phyloP scores from a whole-genome alignment of 345 rosid species.

The Eutrema japonicum region DNA sequence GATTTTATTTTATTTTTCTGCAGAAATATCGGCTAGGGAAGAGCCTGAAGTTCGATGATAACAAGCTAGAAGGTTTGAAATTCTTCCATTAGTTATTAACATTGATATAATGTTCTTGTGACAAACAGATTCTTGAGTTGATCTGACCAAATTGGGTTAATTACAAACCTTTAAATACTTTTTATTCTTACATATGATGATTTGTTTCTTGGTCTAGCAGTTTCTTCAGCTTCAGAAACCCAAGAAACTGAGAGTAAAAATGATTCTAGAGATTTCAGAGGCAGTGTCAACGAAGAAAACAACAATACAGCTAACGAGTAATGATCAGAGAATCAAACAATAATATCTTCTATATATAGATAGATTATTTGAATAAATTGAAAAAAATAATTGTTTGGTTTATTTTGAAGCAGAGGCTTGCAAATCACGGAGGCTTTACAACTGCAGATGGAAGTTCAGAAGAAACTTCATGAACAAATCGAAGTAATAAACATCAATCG shows the following conservation, averaged over 20 bases:
- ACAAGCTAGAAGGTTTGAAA: constrained; percentile 41
- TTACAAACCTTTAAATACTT: background rate
- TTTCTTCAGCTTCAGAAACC: constrained; percentile 37
- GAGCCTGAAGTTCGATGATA: constrained; percentile 55
- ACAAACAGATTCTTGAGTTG: constrained; percentile 27
- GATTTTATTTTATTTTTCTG: constrained; percentile 34
- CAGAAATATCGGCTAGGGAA: constrained; percentile 95
- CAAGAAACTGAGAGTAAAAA: constrained; percentile 39
- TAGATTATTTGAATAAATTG: background rate
- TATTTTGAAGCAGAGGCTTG: constrained; percentile 55
- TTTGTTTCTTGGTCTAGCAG: constrained; percentile 33
- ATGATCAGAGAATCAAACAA: constrained; percentile 38
- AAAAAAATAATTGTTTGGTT: constrained; percentile 25
- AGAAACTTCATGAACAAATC: constrained; percentile 89
- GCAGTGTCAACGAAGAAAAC: constrained; percentile 45
- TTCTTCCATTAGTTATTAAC: constrained; percentile 6
- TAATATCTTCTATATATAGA: background rate
- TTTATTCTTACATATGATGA: background rate
- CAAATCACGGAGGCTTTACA: constrained; percentile 82
- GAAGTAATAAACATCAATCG: constrained; percentile 56
- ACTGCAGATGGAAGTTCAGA: constrained; percentile 94
- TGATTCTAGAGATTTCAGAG: constrained; percentile 25
- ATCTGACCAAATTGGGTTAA: constrained; percentile 5
- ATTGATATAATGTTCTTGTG: constrained; percentile 2
- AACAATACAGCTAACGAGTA: constrained; percentile 61